Evolutionary conservation across 148 eudicot species (phyloP).

Genomic region (Rhododendron vialii): DNA sequence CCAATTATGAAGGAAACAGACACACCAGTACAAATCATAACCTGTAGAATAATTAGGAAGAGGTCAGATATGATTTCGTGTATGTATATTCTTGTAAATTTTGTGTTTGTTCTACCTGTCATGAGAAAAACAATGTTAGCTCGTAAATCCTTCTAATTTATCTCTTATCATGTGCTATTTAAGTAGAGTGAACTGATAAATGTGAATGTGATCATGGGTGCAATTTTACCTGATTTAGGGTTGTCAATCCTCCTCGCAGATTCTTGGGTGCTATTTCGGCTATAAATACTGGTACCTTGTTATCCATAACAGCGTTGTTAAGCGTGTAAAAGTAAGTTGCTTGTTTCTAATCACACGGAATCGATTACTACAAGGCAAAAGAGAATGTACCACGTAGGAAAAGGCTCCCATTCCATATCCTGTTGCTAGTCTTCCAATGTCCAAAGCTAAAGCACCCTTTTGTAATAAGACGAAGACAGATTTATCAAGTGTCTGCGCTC

Average conservation of each 20-base stretch:
- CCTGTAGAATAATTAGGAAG: conserved; percentile 29
- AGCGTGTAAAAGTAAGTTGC: background rate
- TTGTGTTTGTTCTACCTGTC: background rate
- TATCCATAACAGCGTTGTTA: conserved; percentile 8
- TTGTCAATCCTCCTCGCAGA: conserved; percentile 84
- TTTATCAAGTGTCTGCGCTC: background rate
- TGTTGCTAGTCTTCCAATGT: conserved; percentile 81
- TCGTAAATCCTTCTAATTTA: background rate
- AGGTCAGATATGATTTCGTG: background rate
- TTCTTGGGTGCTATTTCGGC: conserved; percentile 91
- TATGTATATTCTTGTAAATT: background rate
- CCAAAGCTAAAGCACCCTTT: conserved; percentile 58
- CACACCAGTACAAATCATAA: conserved; percentile 83
- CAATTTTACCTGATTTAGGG: conserved; percentile 69
- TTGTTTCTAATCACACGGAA: background rate
- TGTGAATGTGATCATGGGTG: background rate
- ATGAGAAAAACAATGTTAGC: background rate
- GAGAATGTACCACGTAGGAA: conserved; percentile 71
- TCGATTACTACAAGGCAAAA: background rate
- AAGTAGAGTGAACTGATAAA: background rate
- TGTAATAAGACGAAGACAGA: background rate
- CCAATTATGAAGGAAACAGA: conserved; percentile 80
- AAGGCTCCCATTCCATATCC: conserved; percentile 98
- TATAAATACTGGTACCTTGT: conserved; percentile 81
- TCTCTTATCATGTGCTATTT: background rate